A percentile compares a stretch with the other conserved stretches of the same genome.
Conservation (phyloP, 1,284 basidiomycete species). For the Caloboletus firmus region DNA sequence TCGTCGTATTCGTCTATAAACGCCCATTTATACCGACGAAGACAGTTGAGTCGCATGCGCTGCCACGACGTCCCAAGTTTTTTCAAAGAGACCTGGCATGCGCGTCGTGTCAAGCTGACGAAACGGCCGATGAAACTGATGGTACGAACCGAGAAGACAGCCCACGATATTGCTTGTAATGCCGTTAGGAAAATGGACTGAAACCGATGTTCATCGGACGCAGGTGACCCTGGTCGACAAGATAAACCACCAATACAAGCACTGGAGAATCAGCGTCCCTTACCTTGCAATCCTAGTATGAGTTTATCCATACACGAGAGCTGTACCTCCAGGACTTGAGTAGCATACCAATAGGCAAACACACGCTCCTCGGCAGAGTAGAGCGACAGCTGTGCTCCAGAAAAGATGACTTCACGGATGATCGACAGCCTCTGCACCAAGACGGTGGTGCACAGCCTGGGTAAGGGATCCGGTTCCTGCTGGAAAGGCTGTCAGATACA, state of each 20-base stretch:
- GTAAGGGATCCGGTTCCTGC: slow-evolving; percentile 37
- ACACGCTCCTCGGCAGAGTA: slow-evolving; percentile 66
- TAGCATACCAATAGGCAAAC: slow-evolving; percentile 73
- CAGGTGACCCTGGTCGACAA: slow-evolving; percentile 40
- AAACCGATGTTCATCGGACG: slow-evolving; percentile 49
- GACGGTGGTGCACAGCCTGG: slow-evolving; percentile 42
- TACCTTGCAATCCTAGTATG: slow-evolving; percentile 38
- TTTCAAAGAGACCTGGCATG: slow-evolving; percentile 36
- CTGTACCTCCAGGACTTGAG: slow-evolving; percentile 56
- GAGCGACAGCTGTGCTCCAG: slow-evolving; percentile 76
- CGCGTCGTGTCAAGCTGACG: background rate
- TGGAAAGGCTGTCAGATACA: slow-evolving; percentile 12
- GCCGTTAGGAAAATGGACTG: slow-evolving; percentile 52
- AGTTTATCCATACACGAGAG: slow-evolving; percentile 53
- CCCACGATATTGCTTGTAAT: slow-evolving; percentile 51
- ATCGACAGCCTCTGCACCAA: slow-evolving; percentile 59
- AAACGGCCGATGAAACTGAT: background rate
- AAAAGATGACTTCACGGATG: slow-evolving; percentile 67
- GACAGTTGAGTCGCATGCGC: slow-evolving; percentile 50
- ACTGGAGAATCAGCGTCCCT: slow-evolving; percentile 12
- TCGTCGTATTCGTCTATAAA: slow-evolving; percentile 55
- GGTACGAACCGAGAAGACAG: slow-evolving; percentile 46
- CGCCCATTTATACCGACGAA: slow-evolving; percentile 74
- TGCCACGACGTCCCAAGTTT: slow-evolving; percentile 36
- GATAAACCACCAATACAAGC: background rate